phyloP scores from a whole-genome alignment of 257 asterid genomes.

The Nicotiana sylvestris region DNA sequence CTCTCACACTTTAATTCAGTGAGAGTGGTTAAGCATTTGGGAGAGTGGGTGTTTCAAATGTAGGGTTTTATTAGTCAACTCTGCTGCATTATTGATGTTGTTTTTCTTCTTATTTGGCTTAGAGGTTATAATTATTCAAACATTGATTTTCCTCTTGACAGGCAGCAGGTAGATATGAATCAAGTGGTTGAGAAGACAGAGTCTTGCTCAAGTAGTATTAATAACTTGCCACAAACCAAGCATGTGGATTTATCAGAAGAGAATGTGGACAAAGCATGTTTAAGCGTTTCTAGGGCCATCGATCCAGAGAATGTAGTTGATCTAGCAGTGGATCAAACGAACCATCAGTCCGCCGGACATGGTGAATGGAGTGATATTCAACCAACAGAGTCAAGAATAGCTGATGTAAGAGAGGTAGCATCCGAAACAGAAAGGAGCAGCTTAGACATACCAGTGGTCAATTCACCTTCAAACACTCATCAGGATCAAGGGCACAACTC shows the following conservation, averaged over 20 bases:
- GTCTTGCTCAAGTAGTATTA: constrained; percentile 50
- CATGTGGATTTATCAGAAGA: constrained; percentile 83
- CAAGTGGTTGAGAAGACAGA: constrained; percentile 68
- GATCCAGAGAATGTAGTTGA: constrained; percentile 40
- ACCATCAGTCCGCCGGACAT: constrained; percentile 54
- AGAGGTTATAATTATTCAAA: not conserved
- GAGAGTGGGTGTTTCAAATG: not conserved
- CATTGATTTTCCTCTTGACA: constrained; percentile 30
- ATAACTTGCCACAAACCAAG: constrained; percentile 61
- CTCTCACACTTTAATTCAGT: not conserved
- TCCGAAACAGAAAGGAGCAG: constrained; percentile 56
- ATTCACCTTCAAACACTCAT: constrained; percentile 44
- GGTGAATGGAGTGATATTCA: constrained; percentile 95
- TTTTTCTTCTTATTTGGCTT: not conserved
- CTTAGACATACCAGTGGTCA: constrained; percentile 73
- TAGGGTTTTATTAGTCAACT: not conserved
- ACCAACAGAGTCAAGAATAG: constrained; percentile 71
- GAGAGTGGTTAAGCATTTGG: not conserved
- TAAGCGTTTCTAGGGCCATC: constrained; percentile 52
- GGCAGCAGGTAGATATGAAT: constrained; percentile 75
- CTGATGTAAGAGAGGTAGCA: constrained; percentile 86
- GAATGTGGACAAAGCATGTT: constrained; percentile 93
- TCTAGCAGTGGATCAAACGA: constrained; percentile 45
- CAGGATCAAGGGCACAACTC: constrained; percentile 52
- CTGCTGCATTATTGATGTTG: not conserved